These are phyloP conservation scores for Corylus heterophylla DNA, from an alignment of 306 rosid species.

Conservation along the genomic window DNA sequence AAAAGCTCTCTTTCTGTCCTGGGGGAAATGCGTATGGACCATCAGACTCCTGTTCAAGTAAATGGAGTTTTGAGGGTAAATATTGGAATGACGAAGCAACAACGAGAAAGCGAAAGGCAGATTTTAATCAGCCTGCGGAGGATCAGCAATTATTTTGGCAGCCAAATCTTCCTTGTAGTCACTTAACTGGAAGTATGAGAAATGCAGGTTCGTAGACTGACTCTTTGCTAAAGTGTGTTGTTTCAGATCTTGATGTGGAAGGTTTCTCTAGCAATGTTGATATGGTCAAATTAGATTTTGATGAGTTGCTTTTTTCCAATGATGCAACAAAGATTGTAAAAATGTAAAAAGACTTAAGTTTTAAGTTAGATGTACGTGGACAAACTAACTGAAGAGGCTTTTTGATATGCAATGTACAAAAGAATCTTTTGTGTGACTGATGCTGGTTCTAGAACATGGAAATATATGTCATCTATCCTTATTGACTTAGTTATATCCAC, in stretches of 20 bases:
- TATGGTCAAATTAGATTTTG: slow-evolving; percentile 12
- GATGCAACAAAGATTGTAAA: not conserved
- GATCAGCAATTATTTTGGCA: slow-evolving; percentile 31
- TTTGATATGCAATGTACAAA: slow-evolving; percentile 18
- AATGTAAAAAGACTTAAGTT: slow-evolving; percentile 27
- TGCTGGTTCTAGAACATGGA: not conserved
- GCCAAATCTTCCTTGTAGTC: slow-evolving; percentile 35
- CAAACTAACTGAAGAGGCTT: slow-evolving; percentile 22
- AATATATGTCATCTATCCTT: not conserved
- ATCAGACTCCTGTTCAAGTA: slow-evolving; percentile 13
- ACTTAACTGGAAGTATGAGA: slow-evolving; percentile 24
- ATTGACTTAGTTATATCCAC: not conserved
- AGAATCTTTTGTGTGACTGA: not conserved
- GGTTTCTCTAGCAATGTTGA: slow-evolving; percentile 9
- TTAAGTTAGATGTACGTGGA: slow-evolving; percentile 15
- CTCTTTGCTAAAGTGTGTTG: slow-evolving; percentile 17
- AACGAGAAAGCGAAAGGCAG: slow-evolving; percentile 42
- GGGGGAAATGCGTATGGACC: slow-evolving; percentile 20
- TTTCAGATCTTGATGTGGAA: not conserved
- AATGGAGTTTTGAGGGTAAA: slow-evolving; percentile 19
- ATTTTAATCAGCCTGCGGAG: slow-evolving; percentile 24
- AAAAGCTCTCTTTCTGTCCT: slow-evolving; percentile 11
- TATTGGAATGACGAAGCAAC: slow-evolving; percentile 20
- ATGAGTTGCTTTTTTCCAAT: slow-evolving; percentile 19
- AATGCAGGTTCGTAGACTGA: slow-evolving; percentile 36